Base-by-base conservation (phyloP, 768 basidiomycete species). In the Leucosporidium scottii region DNA sequence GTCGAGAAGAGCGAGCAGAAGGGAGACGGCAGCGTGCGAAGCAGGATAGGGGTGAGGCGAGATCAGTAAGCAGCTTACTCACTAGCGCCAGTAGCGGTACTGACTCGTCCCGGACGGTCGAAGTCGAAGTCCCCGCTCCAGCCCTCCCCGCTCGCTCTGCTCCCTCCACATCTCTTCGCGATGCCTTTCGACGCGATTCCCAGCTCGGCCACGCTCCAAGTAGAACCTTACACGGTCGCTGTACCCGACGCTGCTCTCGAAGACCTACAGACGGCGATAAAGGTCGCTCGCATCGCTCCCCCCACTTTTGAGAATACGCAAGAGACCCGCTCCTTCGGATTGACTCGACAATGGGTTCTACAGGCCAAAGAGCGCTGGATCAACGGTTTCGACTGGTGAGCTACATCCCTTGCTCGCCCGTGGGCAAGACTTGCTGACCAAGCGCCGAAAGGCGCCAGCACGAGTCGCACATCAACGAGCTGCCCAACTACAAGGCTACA, bases 301-400 rank as follows among this genome's bases (percentile, higher is more conserved):
- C 25, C 9, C 23, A 3, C 59, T 21, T 39, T 65, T 69, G 51
- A 70, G 64, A 47, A 64, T 63, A 4, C 54, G 54, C 10, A 25
- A 31, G 49, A 59, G 65, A 56, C 23, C 9, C 13, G 57, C 7
- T 34, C n/a, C 28, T 66, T 63, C 31, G 72, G 72, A 12, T 44
- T 73, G 53, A 68, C 61, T 0, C 55, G 66, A 23, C 61, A 60
- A 7, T 73, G 36, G 30, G 58, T 73, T 57, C 9, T 51, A 18
- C 25, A 64, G 21, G 72, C 72, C 0, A n/a, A 68, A 28, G 66
- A 31, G 10, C 4, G 49, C 12, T 75, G 75, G 73, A 61, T 53
- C n/a, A 57, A 67, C n/a, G 62, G 61, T 9, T 74, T 67, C 49
- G 65, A 64, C 61, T 75, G 70, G 70, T 71, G 36, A 58, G 57